A percentile compares a stretch with the other conserved stretches of the same genome.
These are phyloP conservation scores for Arabidopsis suecica DNA, from an alignment of 345 rosid genomes.

Conservation along the genomic window DNA sequence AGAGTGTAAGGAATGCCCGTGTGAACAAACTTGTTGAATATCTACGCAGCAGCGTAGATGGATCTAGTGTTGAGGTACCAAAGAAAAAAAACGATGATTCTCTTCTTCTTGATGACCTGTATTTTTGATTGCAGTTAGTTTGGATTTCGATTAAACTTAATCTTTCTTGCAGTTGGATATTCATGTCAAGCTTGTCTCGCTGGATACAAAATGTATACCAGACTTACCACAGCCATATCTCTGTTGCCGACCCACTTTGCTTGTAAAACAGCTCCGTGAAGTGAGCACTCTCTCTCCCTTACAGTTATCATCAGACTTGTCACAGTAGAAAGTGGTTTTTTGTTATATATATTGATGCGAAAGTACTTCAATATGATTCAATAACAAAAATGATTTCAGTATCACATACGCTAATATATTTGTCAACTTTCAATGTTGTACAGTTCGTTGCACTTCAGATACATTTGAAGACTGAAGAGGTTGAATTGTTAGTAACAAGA, in stretches of 20 bases:
- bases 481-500: conserved; percentile 65
- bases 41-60: conserved; percentile 69
- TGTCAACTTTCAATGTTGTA: conserved; percentile 32
- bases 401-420: conserved; percentile 13
- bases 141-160: neutral
- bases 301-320: conserved; percentile 38
- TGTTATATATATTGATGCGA: conserved; percentile 7
- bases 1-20: conserved; percentile 69
- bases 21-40: conserved; percentile 74
- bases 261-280: conserved; percentile 76
- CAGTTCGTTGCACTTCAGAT: conserved; percentile 80
- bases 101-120: conserved; percentile 10
- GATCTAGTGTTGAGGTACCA: conserved; percentile 72
- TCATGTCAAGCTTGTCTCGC: conserved; percentile 77
- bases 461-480: conserved; percentile 66
- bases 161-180: conserved; percentile 62
- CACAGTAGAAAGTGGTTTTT: conserved; percentile 5
- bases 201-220: conserved; percentile 60
- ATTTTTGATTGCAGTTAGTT: conserved; percentile 4
- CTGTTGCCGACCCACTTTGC: conserved; percentile 71
- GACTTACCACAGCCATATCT: conserved; percentile 80
- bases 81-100: conserved; percentile 17
- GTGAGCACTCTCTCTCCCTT: conserved; percentile 58
- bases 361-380: neutral
- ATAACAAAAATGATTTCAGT: neutral